Percentiles rank a stretch among this genome's conserved stretches.
These are phyloP conservation scores for Monoraphidium neglectum DNA, from an alignment of 139 green algal genomes.

Conservation along the genomic window DNA sequence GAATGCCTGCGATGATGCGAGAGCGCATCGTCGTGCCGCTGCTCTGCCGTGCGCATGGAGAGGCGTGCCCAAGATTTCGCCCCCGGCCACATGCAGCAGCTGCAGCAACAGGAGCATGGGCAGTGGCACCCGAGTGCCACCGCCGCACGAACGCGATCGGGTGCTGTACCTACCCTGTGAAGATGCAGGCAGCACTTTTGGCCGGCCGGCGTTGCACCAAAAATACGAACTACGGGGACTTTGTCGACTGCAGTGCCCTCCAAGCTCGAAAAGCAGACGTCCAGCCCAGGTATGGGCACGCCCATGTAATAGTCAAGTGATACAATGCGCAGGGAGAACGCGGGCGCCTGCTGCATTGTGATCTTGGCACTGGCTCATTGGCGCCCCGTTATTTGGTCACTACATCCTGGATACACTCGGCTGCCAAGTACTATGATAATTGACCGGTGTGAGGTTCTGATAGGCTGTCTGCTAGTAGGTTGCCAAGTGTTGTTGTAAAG, in stretches of 20 bases:
- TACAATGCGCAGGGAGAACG: slow-evolving; percentile 68
- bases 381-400: no score
- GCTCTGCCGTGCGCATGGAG: no score
- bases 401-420: no score
- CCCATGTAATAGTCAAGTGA: slow-evolving; percentile 88
- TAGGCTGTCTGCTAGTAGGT: no score
- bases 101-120: slow-evolving; percentile 4
- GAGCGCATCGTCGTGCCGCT: no score
- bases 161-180: slow-evolving; percentile 63
- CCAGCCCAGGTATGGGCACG: slow-evolving; percentile 73
- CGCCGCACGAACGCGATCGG: no score
- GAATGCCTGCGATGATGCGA: slow-evolving; percentile 66
- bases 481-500: no score
- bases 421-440: no score
- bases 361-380: no score
- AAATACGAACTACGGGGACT: slow-evolving; percentile 93
- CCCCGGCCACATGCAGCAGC: background rate
- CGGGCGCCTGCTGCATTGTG: background rate
- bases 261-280: slow-evolving; percentile 69
- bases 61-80: no score
- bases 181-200: slow-evolving; percentile 93
- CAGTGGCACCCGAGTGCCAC: no score
- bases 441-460: no score
- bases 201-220: slow-evolving; percentile 83
- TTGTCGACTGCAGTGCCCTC: slow-evolving; percentile 58